A percentile compares a stretch with the other conserved stretches of the same genome.
phyloP scores from a whole-genome alignment of 768 basidiomycete genomes.

The Hortiboletus flavorubellus region DNA sequence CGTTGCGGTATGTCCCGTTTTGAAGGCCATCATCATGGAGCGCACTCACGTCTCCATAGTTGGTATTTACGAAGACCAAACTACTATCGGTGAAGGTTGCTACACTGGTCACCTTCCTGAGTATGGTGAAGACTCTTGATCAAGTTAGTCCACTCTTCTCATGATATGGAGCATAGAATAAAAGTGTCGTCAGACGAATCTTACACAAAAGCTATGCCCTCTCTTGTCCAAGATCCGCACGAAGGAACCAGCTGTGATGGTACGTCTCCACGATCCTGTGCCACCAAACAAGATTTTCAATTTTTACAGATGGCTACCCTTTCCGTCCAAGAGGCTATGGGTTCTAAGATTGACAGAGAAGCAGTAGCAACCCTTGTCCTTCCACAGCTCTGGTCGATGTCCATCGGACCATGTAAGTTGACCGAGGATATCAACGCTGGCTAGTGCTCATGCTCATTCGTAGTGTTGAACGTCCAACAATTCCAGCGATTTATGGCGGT shows the following conservation, averaged over 20 bases:
- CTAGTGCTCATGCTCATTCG: constrained; percentile 1
- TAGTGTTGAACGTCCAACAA: constrained; percentile 80
- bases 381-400: constrained; percentile 96
- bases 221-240: constrained; percentile 92
- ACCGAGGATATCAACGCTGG: background rate
- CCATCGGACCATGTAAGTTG: constrained; percentile 83
- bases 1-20: constrained; percentile 66
- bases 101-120: constrained; percentile 75
- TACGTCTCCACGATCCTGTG: constrained; percentile 26
- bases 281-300: background rate
- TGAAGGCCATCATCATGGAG: background rate
- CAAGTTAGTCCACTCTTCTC: constrained; percentile 47
- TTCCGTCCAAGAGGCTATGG: constrained; percentile 94
- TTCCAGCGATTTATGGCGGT: constrained; percentile 91
- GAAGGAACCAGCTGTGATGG: constrained; percentile 94
- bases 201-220: constrained; percentile 95
- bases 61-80: constrained; percentile 91
- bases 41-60: constrained; percentile 40
- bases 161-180: background rate
- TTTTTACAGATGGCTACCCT: constrained; percentile 73
- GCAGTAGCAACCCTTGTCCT: constrained; percentile 86
- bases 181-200: constrained; percentile 53
- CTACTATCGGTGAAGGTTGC: constrained; percentile 89
- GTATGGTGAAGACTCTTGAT: constrained; percentile 88
- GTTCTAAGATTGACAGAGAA: constrained; percentile 89